Percentiles rank a stretch among this genome's conserved stretches.
These are phyloP conservation scores for Diaporthe caulivora DNA, from an alignment of 2,329 filamentous ascomycete genomes.

Conservation along the genomic window DNA sequence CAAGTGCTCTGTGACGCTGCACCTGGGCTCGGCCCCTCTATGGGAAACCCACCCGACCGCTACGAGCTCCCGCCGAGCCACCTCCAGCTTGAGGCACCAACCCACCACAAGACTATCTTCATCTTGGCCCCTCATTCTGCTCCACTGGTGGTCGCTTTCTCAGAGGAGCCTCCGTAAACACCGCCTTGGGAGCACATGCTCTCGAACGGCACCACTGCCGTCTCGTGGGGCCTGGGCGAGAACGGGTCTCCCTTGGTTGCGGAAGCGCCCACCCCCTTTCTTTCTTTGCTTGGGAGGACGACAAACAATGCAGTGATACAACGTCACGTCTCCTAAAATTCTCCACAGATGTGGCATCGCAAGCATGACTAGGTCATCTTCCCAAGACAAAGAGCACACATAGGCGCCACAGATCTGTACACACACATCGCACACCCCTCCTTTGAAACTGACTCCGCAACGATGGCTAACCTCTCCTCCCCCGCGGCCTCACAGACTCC, in stretches of 20 bases:
- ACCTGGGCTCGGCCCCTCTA: neutral
- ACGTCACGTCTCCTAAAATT: neutral
- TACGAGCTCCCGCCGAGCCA: neutral
- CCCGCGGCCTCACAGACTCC: slow-evolving; percentile 58
- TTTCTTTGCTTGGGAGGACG: neutral
- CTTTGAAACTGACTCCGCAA: slow-evolving; percentile 2
- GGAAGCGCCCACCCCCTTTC: neutral
- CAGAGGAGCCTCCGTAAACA: neutral
- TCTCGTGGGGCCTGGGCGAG: neutral
- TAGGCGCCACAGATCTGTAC: too few species aligned
- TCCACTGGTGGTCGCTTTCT: neutral
- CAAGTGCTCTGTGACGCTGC: slow-evolving; percentile 30
- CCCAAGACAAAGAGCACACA: neutral
- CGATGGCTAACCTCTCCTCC: slow-evolving; percentile 13
- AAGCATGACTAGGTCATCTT: neutral
- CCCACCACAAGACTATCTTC: neutral
- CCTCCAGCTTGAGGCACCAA: neutral
- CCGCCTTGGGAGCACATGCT: neutral
- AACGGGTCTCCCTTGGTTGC: neutral
- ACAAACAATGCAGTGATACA: neutral
- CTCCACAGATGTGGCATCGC: neutral
- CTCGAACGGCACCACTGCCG: neutral
- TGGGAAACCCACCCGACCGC: neutral
- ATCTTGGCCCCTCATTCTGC: neutral
- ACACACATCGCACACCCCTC: too few species aligned